Base-by-base conservation (phyloP, 208 protist genomes). In the Naegleria lovaniensis region DNA sequence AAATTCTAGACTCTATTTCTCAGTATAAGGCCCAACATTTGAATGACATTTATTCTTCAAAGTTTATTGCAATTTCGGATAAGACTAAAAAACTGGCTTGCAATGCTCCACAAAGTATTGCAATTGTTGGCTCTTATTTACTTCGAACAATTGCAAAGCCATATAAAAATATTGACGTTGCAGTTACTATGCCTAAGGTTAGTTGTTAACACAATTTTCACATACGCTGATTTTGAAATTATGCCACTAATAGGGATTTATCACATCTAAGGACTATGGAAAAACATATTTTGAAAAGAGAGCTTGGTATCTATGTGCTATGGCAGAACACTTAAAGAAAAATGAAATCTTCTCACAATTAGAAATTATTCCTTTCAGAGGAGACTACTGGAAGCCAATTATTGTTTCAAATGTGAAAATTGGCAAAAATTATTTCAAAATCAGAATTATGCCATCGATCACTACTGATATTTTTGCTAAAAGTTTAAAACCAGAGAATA, bases 371-470 rank as follows among this genome's bases (percentile, higher is more conserved):
- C 29, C 85, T 40, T 89, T 89, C 29, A 89, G 51, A 67, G 85
- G 51, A 55, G 85, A 89, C 40, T 38, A 41, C 40, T 89, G 29
- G 13, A 89, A 89, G 59, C 85, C 85, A 52, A 89, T 89, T 5
- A 33, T 89, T 25, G 4, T 67, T 11, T 67, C 59, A 7, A 67
- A 39, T 13, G 11, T 40, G 4, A 89, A 89, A 67, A n/a, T 33
- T 67, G 19, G 15, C 9, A 89, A 89, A 29, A 36, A 9, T 36
- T 25, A 3, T 19, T 89, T 89, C 29, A 89, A 52, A 13, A 89
- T 89, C 22, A 55, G 48, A 67, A 38, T 89, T 41, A 3, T 67
- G 0, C 29, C 36, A 29, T 25, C 83, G 9, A 16, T 85, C 4
- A 5, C n/a, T 5, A 33, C 4, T 16, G 13, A 40, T 43, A 33